Conservation (phyloP, 257 asterid species). For the Jacaranda copaia region DNA sequence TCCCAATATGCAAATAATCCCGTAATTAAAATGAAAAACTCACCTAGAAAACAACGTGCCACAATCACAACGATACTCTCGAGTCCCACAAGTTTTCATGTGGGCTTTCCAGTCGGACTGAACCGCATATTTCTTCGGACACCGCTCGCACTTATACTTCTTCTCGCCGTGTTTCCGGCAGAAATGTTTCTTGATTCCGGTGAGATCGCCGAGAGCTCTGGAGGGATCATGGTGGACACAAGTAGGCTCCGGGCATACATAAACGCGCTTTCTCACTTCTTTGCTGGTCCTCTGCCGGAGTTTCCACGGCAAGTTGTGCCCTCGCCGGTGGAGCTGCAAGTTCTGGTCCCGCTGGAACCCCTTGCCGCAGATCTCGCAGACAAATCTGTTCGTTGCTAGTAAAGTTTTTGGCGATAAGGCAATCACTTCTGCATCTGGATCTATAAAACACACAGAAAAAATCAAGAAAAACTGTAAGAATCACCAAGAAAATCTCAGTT, state of each 20-base stretch:
- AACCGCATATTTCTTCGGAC: slow-evolving; percentile 76
- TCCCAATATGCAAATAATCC: not conserved
- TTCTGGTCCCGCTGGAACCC: slow-evolving; percentile 93
- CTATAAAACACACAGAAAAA: slow-evolving; percentile 41
- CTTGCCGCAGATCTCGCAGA: slow-evolving; percentile 86
- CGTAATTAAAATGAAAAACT: not conserved
- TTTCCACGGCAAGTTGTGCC: slow-evolving; percentile 95
- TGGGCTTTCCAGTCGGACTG: slow-evolving; percentile 91
- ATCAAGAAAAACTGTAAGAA: not conserved
- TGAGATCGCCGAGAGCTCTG: slow-evolving; percentile 83
- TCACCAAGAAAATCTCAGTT: not conserved
- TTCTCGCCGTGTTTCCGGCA: slow-evolving; percentile 88
- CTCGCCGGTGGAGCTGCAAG: slow-evolving; percentile 81
- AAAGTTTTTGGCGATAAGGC: slow-evolving; percentile 75
- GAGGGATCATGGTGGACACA: slow-evolving; percentile 79
- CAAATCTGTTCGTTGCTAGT: slow-evolving; percentile 76
- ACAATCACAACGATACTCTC: slow-evolving; percentile 81
- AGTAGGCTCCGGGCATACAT: slow-evolving; percentile 71
- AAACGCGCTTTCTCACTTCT: slow-evolving; percentile 68
- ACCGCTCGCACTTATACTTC: slow-evolving; percentile 74
- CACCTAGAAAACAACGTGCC: slow-evolving; percentile 86
- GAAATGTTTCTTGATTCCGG: slow-evolving; percentile 89
- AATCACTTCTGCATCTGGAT: slow-evolving; percentile 90
- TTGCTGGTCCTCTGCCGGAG: slow-evolving; percentile 65
- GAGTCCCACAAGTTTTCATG: slow-evolving; percentile 82